These are phyloP conservation scores for Nothophytophthora sp. DNA, from an alignment of 352 stramenopile species.

Conservation along the genomic window DNA sequence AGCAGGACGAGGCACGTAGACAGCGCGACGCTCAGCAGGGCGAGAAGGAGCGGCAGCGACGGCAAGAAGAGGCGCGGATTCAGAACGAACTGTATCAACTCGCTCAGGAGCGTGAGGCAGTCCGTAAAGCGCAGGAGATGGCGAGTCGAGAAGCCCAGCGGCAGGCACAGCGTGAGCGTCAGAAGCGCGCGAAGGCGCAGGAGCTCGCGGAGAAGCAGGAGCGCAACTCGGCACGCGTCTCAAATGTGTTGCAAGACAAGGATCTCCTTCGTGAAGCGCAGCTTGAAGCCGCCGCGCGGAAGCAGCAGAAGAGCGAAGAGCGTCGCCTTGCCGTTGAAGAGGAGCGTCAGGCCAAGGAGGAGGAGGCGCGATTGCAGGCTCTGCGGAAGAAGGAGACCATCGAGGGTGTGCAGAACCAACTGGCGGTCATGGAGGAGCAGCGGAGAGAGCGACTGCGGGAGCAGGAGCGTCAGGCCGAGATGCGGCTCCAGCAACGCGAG, in stretches of 20 bases:
- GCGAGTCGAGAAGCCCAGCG: slow-evolving; percentile 43
- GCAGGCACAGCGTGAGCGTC: slow-evolving; percentile 44
- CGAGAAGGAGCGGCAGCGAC: slow-evolving; percentile 52
- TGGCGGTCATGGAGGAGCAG: slow-evolving; percentile 53
- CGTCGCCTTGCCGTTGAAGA: slow-evolving; percentile 44
- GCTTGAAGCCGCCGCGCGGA: slow-evolving; percentile 49
- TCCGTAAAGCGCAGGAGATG: slow-evolving; percentile 49
- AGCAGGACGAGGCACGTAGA: slow-evolving; percentile 54
- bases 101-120: slow-evolving; percentile 44
- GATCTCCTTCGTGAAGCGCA: slow-evolving; percentile 49
- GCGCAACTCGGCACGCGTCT: slow-evolving; percentile 68
- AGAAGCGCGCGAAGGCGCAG: slow-evolving; percentile 41
- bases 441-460: slow-evolving; percentile 46
- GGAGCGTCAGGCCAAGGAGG: slow-evolving; percentile 46
- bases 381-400: slow-evolving; percentile 66
- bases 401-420: slow-evolving; percentile 57
- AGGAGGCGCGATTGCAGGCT: slow-evolving; percentile 45
- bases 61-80: slow-evolving; percentile 56
- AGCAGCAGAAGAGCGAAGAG: slow-evolving; percentile 67
- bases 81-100: slow-evolving; percentile 51
- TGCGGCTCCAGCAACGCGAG: slow-evolving; percentile 43
- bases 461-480: slow-evolving; percentile 48
- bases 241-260: slow-evolving; percentile 60
- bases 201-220: slow-evolving; percentile 62
- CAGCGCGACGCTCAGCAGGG: slow-evolving; percentile 40